These are phyloP conservation scores for Penicillium argentinense DNA, from an alignment of 495 filamentous ascomycete genomes.

Conservation along the genomic window DNA sequence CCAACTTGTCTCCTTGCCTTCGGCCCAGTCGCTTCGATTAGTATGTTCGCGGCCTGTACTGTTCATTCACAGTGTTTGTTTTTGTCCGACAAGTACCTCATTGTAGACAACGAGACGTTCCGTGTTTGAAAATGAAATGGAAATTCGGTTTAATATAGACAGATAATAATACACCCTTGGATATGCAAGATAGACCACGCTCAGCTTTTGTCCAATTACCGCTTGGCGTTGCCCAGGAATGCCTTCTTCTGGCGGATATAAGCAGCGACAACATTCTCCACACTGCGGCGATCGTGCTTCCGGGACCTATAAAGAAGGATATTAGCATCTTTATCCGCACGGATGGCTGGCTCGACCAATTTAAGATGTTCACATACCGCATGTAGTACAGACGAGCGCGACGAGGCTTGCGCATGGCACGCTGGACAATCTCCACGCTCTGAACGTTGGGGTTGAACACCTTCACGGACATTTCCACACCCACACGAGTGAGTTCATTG, in stretches of 20 bases:
- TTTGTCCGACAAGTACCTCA: too few species aligned
- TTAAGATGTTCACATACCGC: constrained; percentile 55
- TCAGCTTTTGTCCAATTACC: constrained; percentile 17
- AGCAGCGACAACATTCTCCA: constrained; percentile 68
- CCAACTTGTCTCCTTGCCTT: too few species aligned
- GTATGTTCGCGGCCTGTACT: too few species aligned
- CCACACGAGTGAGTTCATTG: constrained; percentile 75
- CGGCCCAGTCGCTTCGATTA: too few species aligned
- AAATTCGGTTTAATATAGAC: constrained; percentile 32
- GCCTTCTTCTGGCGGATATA: constrained; percentile 63
- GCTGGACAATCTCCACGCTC: constrained; percentile 91
- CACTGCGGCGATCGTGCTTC: constrained; percentile 67
- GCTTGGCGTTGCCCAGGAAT: constrained; percentile 37
- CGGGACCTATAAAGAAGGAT: constrained; percentile 50
- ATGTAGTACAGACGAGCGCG: constrained; percentile 90
- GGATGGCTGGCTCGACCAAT: constrained; percentile 35
- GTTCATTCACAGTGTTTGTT: too few species aligned
- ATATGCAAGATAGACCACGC: constrained; percentile 25
- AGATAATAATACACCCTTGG: constrained; percentile 40
- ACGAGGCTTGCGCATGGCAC: constrained; percentile 76
- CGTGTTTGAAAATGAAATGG: too few species aligned
- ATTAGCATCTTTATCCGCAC: constrained; percentile 4
- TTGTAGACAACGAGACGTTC: too few species aligned
- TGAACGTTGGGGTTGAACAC: constrained; percentile 84
- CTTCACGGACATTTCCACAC: constrained; percentile 99